Evolutionary conservation across 331 rosid genomes (phyloP).

Genomic region (Malus hybrid): DNA sequence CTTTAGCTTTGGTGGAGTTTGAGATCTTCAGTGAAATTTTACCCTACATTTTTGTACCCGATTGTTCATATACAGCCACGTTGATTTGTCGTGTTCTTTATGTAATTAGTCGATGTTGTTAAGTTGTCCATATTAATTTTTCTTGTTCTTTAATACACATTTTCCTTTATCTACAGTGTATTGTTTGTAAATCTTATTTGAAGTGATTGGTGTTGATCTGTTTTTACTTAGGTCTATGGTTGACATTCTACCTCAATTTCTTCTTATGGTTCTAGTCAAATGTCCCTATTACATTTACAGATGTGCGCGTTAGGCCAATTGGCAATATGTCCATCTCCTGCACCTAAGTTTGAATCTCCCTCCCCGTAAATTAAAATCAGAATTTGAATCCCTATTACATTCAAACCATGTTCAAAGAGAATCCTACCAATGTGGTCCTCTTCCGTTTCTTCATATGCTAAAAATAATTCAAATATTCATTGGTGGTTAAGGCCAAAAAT

Average conservation of each 20-base stretch:
- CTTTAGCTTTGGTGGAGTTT: background rate
- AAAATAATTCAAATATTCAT: background rate
- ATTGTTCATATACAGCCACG: conserved; percentile 11
- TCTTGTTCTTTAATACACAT: background rate
- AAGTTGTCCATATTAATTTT: conserved; percentile 28
- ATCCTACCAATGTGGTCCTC: background rate
- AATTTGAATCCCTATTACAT: background rate
- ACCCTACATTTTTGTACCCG: conserved; percentile 3
- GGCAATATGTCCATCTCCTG: accelerated
- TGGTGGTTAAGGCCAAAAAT: background rate
- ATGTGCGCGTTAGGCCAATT: background rate
- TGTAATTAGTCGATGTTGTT: conserved; percentile 8
- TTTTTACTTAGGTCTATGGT: background rate
- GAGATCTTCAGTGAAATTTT: conserved; percentile 13
- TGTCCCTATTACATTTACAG: background rate
- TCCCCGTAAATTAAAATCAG: too few relatives aligned
- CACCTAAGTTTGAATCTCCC: background rate
- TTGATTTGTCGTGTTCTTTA: conserved; percentile 10
- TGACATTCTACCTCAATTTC: too few relatives aligned
- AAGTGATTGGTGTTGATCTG: background rate
- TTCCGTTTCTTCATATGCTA: background rate
- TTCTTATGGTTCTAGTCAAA: background rate
- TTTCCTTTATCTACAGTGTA: background rate
- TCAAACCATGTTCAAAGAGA: background rate
- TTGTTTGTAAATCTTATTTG: background rate